Evolutionary conservation across 2,329 filamentous ascomycete genomes (phyloP), one percentile per base, ranked within the genome.

Genomic region (Aspergillus aculeatus): DNA sequence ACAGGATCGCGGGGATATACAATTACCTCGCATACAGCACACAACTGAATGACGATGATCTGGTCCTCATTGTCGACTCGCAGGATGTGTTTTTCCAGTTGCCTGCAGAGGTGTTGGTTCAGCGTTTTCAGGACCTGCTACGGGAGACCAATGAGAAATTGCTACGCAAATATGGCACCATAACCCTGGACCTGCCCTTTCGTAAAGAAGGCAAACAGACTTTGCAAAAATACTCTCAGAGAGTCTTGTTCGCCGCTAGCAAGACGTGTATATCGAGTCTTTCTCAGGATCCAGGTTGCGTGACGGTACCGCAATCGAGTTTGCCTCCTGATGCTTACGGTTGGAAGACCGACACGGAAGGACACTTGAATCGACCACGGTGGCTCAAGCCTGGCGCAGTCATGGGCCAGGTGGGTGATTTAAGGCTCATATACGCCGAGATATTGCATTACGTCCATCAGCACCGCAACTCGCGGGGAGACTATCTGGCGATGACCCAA

Each of bases 61-160:
- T 91, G 29, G 81, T 89, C 7, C 73, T 89, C 59, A 78, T 89
- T 50, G 80, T 87, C 5, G 87, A 90, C 69, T 86, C 83, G 1
- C 82, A 85, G 69, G 85, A 89, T 60, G 79, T 86, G 1, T 85
- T 86, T 75, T 85, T 89, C 60, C 88, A 90, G 70, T 76, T 90
- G 2, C 86, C 86, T 0, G 82, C 85, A 2, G 83, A 87, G 47
- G 78, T 89, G 21, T 75, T 90, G 64, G 81, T 90, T 26, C 76
- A 82, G 63, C 81, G 87, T 48, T 90, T 89, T 71, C 83, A 86
- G 63, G 75, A 78, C 14, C 74, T 85, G 16, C 70, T 83, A 19
- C 75, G 78, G n/a, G 78, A 80, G 54, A 83, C 82, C 29, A 85
- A 89, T 63, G 71, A 73, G 32, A 79, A 81, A 26, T 73, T 88